Percentiles rank a stretch among this genome's conserved stretches.
phyloP scores from a whole-genome alignment of 441 rosid species.

The Jatropha podagrica region DNA sequence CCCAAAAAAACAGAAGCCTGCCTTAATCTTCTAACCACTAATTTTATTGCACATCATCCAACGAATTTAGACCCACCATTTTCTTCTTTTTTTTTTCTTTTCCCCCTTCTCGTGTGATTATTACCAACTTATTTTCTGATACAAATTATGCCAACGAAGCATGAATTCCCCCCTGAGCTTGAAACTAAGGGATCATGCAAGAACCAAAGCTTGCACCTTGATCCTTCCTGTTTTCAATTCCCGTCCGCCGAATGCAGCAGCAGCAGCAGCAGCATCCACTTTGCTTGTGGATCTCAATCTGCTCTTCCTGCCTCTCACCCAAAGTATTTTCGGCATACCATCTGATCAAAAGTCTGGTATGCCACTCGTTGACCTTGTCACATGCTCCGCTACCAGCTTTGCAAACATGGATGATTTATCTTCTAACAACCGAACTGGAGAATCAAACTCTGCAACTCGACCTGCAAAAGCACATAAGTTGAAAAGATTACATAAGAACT shows the following conservation, averaged over 20 bases:
- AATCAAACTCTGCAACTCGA: slow-evolving; percentile 91
- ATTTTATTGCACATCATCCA: slow-evolving; percentile 35
- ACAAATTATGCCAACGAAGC: slow-evolving; percentile 14
- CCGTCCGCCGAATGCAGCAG: slow-evolving; percentile 28
- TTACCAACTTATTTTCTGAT: slow-evolving; percentile 34
- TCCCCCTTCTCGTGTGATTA: slow-evolving; percentile 17
- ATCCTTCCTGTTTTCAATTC: slow-evolving; percentile 12
- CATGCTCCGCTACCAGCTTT: slow-evolving; percentile 89
- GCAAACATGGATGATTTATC: slow-evolving; percentile 95
- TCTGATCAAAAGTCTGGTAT: slow-evolving; percentile 66
- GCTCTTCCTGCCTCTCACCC: slow-evolving; percentile 22
- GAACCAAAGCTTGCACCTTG: slow-evolving; percentile 1
- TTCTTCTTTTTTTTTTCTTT: background rate
- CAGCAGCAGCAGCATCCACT: slow-evolving; percentile 25
- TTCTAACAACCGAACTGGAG: slow-evolving; percentile 77
- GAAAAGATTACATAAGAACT: slow-evolving; percentile 5
- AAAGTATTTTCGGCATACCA: slow-evolving; percentile 28
- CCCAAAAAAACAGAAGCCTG: slow-evolving; percentile 7
- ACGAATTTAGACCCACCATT: slow-evolving; percentile 23
- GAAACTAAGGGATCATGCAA: slow-evolving; percentile 18
- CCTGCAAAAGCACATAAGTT: slow-evolving; percentile 47
- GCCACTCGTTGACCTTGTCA: slow-evolving; percentile 95
- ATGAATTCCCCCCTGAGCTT: slow-evolving; percentile 21
- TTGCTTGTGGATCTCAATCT: slow-evolving; percentile 7
- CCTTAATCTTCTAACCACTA: slow-evolving; percentile 35